Percentiles rank a stretch among this genome's conserved stretches.
Conservation (phyloP, 176 grass and related monocot genomes). For the Coix lacrymajobi region DNA sequence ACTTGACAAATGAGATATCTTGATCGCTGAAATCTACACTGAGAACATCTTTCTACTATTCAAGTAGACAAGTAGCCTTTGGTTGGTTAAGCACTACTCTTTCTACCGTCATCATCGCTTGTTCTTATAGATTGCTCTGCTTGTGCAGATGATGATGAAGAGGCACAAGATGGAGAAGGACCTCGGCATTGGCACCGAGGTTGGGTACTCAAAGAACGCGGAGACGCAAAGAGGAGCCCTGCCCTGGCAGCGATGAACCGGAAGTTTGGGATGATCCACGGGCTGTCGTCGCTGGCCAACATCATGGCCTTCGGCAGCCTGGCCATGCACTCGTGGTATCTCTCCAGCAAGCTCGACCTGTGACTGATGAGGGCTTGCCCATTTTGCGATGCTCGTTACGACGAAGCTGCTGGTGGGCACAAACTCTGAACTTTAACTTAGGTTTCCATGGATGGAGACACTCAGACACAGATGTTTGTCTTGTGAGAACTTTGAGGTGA, state of each 20-base stretch:
- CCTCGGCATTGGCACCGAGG: constrained; percentile 55
- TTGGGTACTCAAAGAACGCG: constrained; percentile 58
- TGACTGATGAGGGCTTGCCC: background rate
- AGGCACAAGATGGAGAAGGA: constrained; percentile 84
- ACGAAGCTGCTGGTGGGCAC: background rate
- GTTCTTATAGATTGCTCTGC: background rate
- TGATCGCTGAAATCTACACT: background rate
- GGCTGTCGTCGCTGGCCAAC: constrained; percentile 70
- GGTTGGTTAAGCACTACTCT: background rate
- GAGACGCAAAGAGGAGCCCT: constrained; percentile 51
- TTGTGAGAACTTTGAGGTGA: background rate
- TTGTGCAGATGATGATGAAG: constrained; percentile 72
- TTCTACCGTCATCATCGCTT: background rate
- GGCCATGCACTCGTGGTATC: constrained; percentile 83
- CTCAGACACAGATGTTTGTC: too few species aligned
- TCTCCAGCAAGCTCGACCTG: constrained; percentile 62
- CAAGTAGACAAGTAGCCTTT: background rate
- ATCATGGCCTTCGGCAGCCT: constrained; percentile 75
- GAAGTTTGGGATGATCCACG: constrained; percentile 89
- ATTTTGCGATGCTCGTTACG: background rate
- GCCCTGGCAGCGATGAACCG: constrained; percentile 59
- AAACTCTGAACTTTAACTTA: background rate
- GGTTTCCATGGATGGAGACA: background rate
- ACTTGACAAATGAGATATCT: background rate
- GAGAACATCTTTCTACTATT: background rate